These are phyloP conservation scores for Eragrostis curvula DNA, from an alignment of 176 grass and related monocot species.

Conservation along the genomic window DNA sequence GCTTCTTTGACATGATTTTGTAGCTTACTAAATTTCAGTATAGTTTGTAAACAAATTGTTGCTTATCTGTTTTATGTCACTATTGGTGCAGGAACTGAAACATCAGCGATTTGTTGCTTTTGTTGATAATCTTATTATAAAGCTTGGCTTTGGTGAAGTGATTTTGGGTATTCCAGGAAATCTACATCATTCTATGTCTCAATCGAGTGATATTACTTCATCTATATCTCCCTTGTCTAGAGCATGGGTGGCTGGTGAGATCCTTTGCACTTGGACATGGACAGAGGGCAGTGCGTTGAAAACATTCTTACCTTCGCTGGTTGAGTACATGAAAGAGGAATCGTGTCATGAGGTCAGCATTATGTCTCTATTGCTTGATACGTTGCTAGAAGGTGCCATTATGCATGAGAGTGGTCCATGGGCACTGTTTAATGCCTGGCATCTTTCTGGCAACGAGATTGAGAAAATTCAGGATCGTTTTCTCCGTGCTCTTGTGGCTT, in stretches of 20 bases:
- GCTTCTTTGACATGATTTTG: background rate
- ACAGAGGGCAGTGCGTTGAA: conserved; percentile 49
- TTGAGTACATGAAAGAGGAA: conserved; percentile 64
- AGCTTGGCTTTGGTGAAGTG: conserved; percentile 76
- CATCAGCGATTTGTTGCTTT: conserved; percentile 76
- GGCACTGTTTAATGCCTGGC: conserved; percentile 86
- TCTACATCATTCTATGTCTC: conserved; percentile 30
- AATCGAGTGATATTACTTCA: conserved; percentile 35
- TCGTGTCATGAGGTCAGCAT: conserved; percentile 43
- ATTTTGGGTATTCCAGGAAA: conserved; percentile 70
- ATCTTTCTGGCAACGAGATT: conserved; percentile 60
- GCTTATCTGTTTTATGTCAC: background rate
- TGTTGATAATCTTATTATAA: conserved; percentile 70
- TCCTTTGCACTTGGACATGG: conserved; percentile 91
- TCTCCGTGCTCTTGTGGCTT: conserved; percentile 72
- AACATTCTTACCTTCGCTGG: conserved; percentile 77
- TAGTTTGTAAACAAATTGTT: background rate
- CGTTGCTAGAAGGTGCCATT: conserved; percentile 65
- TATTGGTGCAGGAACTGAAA: conserved; percentile 61
- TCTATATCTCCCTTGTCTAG: conserved; percentile 48
- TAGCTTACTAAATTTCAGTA: background rate
- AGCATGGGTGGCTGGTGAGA: conserved; percentile 86
- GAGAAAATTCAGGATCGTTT: conserved; percentile 70
- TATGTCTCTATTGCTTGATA: conserved; percentile 57
- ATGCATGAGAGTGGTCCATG: conserved; percentile 59